Conservation (phyloP, 768 basidiomycete species). For the Trametes meyenii region DNA sequence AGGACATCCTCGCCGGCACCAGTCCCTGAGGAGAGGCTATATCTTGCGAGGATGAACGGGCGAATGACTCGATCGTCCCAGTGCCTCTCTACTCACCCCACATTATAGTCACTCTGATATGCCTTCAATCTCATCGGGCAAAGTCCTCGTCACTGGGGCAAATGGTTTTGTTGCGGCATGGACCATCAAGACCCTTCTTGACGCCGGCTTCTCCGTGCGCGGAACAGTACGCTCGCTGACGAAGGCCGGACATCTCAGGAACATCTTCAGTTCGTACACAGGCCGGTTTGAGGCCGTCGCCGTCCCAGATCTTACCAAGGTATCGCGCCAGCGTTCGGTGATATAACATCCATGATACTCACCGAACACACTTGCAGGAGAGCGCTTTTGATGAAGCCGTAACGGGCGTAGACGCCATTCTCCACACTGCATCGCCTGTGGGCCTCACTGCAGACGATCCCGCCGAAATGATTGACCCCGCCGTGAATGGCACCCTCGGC, state of each 20-base stretch:
- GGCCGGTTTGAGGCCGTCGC: slow-evolving; percentile 64
- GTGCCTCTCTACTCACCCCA: too few relatives aligned
- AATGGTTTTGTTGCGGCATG: slow-evolving; percentile 62
- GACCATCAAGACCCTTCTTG: slow-evolving; percentile 57
- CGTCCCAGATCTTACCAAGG: slow-evolving; percentile 68
- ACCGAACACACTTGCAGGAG: slow-evolving; percentile 5
- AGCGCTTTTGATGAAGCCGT: slow-evolving; percentile 31
- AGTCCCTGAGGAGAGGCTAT: too few relatives aligned
- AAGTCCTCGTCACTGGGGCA: slow-evolving; percentile 56
- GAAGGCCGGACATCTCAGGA: slow-evolving; percentile 59
- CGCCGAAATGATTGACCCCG: slow-evolving; percentile 41
- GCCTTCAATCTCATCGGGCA: slow-evolving; percentile 12
- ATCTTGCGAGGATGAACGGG: too few relatives aligned
- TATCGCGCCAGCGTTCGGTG: slow-evolving; percentile 24
- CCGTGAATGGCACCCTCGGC: slow-evolving; percentile 45
- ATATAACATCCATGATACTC: neutral
- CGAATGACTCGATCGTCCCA: too few relatives aligned
- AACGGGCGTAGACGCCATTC: slow-evolving; percentile 27
- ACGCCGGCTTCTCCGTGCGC: slow-evolving; percentile 61
- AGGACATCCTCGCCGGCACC: too few relatives aligned
- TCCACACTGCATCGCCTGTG: slow-evolving; percentile 28
- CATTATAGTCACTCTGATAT: too few relatives aligned
- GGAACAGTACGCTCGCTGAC: slow-evolving; percentile 62
- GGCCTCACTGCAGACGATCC: slow-evolving; percentile 20
- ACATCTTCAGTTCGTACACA: slow-evolving; percentile 53